Evolutionary conservation across 768 basidiomycete species (phyloP).

Genomic region (Podaxis rugospora): DNA sequence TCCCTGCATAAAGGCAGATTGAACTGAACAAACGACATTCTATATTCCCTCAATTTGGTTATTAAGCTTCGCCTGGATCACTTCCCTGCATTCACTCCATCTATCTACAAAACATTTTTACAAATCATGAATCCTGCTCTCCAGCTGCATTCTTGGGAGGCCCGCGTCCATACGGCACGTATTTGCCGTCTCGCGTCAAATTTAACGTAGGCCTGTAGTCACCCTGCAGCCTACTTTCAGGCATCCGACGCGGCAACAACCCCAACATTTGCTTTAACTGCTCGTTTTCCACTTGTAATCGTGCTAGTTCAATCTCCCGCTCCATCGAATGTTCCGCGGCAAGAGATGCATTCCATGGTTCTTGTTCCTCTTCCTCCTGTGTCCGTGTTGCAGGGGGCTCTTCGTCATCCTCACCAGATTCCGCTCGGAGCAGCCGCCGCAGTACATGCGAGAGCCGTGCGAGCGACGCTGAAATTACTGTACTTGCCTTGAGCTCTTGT

Average conservation of each 20-base stretch:
- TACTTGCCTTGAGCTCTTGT: conserved; percentile 55
- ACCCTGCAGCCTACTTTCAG: conserved; percentile 8
- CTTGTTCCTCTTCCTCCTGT: conserved; percentile 32
- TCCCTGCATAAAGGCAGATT: not conserved
- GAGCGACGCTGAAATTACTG: conserved; percentile 63
- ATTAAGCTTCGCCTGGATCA: not conserved
- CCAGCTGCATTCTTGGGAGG: not conserved
- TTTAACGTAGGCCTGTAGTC: conserved; percentile 6
- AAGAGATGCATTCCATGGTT: conserved; percentile 32
- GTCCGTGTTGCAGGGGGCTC: conserved; percentile 15
- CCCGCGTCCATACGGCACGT: conserved; percentile 10
- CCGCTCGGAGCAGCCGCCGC: conserved; percentile 63
- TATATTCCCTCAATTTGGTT: not conserved
- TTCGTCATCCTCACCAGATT: conserved; percentile 60
- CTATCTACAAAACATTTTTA: not conserved
- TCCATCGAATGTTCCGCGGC: conserved; percentile 78
- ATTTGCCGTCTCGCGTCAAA: conserved; percentile 8
- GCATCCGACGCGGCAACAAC: conserved; percentile 25
- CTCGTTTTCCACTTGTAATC: conserved; percentile 85
- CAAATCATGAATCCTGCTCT: not conserved
- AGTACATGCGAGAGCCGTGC: conserved; percentile 65
- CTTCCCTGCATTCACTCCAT: not conserved
- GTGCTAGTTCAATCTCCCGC: conserved; percentile 84
- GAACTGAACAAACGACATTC: not conserved
- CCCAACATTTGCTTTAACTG: conserved; percentile 72